phyloP scores from a whole-genome alignment of 768 basidiomycete genomes.

The Lanmaoa rubissima region DNA sequence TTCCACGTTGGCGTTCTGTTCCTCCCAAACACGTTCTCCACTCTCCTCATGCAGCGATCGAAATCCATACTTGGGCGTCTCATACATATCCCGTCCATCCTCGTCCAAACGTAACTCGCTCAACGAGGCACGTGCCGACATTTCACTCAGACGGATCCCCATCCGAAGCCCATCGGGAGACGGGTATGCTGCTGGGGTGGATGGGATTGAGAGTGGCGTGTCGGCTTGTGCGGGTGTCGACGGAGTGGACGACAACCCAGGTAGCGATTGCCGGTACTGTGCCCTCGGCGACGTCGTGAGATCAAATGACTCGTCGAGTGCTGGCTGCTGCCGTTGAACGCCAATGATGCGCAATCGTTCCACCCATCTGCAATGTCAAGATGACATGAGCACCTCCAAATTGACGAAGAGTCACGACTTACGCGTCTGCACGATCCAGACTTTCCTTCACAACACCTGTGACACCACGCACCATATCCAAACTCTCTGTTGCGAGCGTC shows the following conservation, averaged over 20 bases:
- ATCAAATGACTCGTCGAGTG: slow-evolving; percentile 17
- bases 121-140: slow-evolving; percentile 30
- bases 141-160: slow-evolving; percentile 26
- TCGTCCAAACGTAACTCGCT: slow-evolving; percentile 31
- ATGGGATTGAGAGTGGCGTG: slow-evolving; percentile 30
- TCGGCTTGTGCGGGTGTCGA: slow-evolving; percentile 30
- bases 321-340: slow-evolving; percentile 53
- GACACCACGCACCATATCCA: slow-evolving; percentile 90
- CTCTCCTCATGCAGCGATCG: slow-evolving; percentile 6
- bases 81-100: slow-evolving; percentile 14
- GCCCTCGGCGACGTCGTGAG: slow-evolving; percentile 2
- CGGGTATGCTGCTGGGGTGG: slow-evolving; percentile 28
- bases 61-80: slow-evolving; percentile 23
- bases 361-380: slow-evolving; percentile 60
- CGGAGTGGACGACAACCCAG: slow-evolving; percentile 30
- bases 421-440: slow-evolving; percentile 85
- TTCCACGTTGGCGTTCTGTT: background rate
- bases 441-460: slow-evolving; percentile 87
- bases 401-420: slow-evolving; percentile 29
- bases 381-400: slow-evolving; percentile 2
- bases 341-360: slow-evolving; percentile 77
- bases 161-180: slow-evolving; percentile 27
- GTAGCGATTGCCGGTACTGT: slow-evolving; percentile 20
- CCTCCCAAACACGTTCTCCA: slow-evolving; percentile 2
- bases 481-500: slow-evolving; percentile 82